These are phyloP conservation scores for Fusarium lyarnte DNA, from an alignment of 2,329 filamentous ascomycete species.

Conservation along the genomic window DNA sequence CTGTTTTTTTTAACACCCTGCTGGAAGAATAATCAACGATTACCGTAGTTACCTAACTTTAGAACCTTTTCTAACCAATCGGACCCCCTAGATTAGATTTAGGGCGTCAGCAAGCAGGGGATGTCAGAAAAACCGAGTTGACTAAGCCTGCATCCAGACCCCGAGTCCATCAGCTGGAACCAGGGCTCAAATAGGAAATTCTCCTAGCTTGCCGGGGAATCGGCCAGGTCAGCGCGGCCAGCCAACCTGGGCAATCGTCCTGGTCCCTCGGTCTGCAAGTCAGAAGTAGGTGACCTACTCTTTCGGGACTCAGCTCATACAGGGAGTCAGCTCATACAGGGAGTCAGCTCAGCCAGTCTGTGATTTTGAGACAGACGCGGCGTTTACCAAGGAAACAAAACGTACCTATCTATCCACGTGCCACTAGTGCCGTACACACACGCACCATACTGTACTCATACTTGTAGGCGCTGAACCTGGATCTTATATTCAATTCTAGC, in stretches of 20 bases:
- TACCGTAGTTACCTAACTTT: no score
- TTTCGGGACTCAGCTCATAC: background rate
- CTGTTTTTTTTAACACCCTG: background rate
- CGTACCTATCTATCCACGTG: no score
- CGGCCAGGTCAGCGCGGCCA: background rate
- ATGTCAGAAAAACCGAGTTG: fast-evolving
- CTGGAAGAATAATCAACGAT: background rate
- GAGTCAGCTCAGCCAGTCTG: no score
- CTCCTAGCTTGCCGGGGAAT: background rate
- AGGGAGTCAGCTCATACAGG: background rate
- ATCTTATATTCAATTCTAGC: background rate
- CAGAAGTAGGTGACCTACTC: background rate
- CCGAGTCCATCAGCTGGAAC: background rate
- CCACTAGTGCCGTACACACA: background rate
- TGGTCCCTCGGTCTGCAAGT: background rate
- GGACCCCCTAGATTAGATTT: background rate
- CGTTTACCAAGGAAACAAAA: background rate
- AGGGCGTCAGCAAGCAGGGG: background rate
- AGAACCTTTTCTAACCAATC: background rate
- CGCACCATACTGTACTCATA: background rate
- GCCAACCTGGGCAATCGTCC: background rate
- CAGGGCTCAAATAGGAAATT: background rate
- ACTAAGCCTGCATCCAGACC: no score
- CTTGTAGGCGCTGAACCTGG: background rate
- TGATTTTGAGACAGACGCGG: fast-evolving